Conservation (phyloP, 2,329 filamentous ascomycete species). For the Ophiostoma ips region DNA sequence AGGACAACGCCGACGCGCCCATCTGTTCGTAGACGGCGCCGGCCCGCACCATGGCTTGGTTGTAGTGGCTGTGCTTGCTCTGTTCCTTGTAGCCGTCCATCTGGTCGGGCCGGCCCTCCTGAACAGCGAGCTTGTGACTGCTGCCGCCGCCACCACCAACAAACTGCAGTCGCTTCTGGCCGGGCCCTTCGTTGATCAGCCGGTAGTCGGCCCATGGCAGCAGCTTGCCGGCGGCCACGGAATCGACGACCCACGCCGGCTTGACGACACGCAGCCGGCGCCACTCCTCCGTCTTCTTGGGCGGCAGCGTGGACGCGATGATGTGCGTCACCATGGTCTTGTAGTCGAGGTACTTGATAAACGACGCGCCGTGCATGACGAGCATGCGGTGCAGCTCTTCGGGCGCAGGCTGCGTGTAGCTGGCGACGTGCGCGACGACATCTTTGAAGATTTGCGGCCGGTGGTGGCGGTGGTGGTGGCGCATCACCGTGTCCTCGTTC, state of each 20-base stretch:
- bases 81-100: slow-evolving; percentile 64
- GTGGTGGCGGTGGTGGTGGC: slow-evolving; percentile 41
- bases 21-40: slow-evolving; percentile 11
- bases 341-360: slow-evolving; percentile 84
- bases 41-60: slow-evolving; percentile 45
- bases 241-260: slow-evolving; percentile 88
- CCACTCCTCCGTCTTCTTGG: slow-evolving; percentile 87
- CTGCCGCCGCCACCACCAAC: slow-evolving; percentile 44
- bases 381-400: slow-evolving; percentile 80
- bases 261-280: slow-evolving; percentile 81
- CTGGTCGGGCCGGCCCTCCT: slow-evolving; percentile 51
- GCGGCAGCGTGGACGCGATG: slow-evolving; percentile 77
- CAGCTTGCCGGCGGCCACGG: slow-evolving; percentile 64
- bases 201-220: slow-evolving; percentile 79
- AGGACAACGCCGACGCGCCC: background rate
- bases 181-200: slow-evolving; percentile 69
- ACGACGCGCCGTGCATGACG: slow-evolving; percentile 85
- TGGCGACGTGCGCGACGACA: slow-evolving; percentile 81
- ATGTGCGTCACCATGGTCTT: slow-evolving; percentile 96
- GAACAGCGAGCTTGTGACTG: slow-evolving; percentile 53
- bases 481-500: slow-evolving; percentile 75
- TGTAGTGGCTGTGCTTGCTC: slow-evolving; percentile 71
- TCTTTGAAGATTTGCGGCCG: slow-evolving; percentile 82
- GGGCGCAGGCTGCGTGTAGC: slow-evolving; percentile 87
- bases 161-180: slow-evolving; percentile 61